Base-by-base conservation (phyloP, 345 rosid species). In the Gossypium arboreum region DNA sequence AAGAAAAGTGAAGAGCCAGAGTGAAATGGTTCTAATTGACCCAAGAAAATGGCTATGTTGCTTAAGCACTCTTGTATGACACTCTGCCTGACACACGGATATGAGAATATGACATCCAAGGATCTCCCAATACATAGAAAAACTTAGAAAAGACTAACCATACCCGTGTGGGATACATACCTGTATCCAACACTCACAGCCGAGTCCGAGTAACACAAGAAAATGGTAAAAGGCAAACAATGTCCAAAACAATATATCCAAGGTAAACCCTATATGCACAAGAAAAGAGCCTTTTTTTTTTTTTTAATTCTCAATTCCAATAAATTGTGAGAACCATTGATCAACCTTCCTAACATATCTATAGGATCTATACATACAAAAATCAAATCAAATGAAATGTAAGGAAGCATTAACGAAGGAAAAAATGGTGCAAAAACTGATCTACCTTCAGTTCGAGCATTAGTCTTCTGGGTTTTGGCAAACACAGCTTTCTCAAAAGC, bases 391-490 rank as follows among this genome's bases (percentile, higher is more conserved):
- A 20, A 45, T 5, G 0, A 67, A 22, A 47, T 67, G 20, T 6
- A 44, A 9, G n/a, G 65, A 71, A 59, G 75, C 13, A 51, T 27
- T 7, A 29, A 41, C 25, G 20, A 43, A 54, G 12, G 10, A n/a
- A 45, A 34, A 2, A 7, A 74, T 43, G 68, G 68, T 1, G 60
- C 51, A 29, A 3, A 63, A 24, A 73, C 27, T 52, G 41, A 62
- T 66, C 75, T 74, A 91, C 98, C 97, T 82, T 94, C 98, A 15
- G 91, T 85, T 1, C 91, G 82, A 4, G 94, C 93, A 83, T 88
- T 94, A 44, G 91, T 86, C 79, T 88, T 89, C 4, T 84, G 88
- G 34, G 97, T 90, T 84, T 92, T 92, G 73, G 83, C 75, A 75
- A 88, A 94, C 0, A 92, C 88, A 18, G 85, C 39, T 76, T 84